Evolutionary conservation across 2,329 filamentous ascomycete genomes (phyloP), one percentile per base, ranked within the genome.

Genomic region (Fusarium bulbicola): DNA sequence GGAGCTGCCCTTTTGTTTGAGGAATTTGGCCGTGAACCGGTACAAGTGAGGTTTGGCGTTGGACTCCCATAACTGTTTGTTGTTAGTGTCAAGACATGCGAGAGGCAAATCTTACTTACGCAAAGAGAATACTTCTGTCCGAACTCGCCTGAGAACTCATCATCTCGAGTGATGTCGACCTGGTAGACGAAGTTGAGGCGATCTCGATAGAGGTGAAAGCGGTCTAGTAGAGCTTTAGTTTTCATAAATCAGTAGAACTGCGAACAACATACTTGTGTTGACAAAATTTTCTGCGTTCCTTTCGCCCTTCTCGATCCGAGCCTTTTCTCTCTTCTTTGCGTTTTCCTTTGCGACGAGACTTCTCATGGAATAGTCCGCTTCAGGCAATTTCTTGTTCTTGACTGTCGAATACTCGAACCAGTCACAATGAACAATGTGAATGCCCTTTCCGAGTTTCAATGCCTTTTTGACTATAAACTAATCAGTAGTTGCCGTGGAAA

Each of bases 181-280:
- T 91, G 85, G 81, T 94, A 94, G 8, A 84, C 80, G 78, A 94
- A 93, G 53, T 86, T 87, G 0, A 86, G 87, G 7, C 76, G 62
- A 78, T 96, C 93, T 24, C 81, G 82, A 80, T 92, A 94, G 68
- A 93, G 80, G 67, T 90, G 90, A 76, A 91, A 89, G n/a, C 89
- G 83, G 39, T 85, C 90, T 92, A 64, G 8, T 28, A 14, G 16
- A 37, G 18, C 4, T 40, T 73, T 45, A 60, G 52, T 26, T 37
- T n/a, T 37, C 12, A 52, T 6, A 18, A 7, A 12, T 56, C 15
- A 45, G 20, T 11, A 16, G 30, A 34, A 12, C 21, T 5, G 8
- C 7, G 24, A 37, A 18, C 12, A 14, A 3, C 21, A 13, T 80
- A 89, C 89, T 85, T 6, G 84, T 83, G 66, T 89, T 85, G 52